Evolutionary conservation across 2,329 filamentous ascomycete genomes (phyloP).

Genomic region (Xenoacremonium recifei): DNA sequence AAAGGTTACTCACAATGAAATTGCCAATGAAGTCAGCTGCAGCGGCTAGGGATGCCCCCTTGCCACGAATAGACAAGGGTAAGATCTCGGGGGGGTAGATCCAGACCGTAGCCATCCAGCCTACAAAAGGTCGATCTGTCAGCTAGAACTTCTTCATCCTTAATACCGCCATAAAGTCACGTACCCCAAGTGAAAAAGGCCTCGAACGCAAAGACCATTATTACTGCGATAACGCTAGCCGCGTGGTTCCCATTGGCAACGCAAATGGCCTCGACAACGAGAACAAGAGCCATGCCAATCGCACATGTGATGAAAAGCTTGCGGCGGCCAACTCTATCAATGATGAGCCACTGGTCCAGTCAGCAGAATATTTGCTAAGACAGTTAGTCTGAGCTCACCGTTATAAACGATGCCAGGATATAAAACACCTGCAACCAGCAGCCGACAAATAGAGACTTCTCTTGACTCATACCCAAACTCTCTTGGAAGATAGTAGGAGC

Average conservation of each 20-base stretch:
- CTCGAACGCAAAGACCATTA: not conserved
- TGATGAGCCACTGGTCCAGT: not conserved
- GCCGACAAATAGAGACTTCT: too few species aligned
- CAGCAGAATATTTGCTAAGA: too few species aligned
- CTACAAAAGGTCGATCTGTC: not conserved
- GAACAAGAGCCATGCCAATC: not conserved
- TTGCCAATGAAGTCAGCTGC: not conserved
- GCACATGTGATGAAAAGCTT: not conserved
- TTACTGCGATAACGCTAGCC: not conserved
- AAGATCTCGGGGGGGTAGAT: not conserved
- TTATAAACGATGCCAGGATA: too few species aligned
- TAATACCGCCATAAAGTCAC: not conserved
- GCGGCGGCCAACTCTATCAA: not conserved
- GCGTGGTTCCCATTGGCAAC: not conserved
- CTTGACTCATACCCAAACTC: too few species aligned
- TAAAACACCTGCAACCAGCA: too few species aligned
- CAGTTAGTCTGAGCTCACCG: too few species aligned
- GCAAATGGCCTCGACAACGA: not conserved
- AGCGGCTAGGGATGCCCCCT: not conserved
- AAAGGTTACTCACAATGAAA: too few species aligned
- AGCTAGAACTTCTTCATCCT: not conserved
- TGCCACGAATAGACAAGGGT: not conserved
- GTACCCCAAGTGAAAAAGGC: not conserved
- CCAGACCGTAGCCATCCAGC: not conserved
- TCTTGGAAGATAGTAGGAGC: constrained; percentile 11